These are phyloP conservation scores for Coffea eugenioides DNA, from an alignment of 257 asterid species.

Conservation along the genomic window DNA sequence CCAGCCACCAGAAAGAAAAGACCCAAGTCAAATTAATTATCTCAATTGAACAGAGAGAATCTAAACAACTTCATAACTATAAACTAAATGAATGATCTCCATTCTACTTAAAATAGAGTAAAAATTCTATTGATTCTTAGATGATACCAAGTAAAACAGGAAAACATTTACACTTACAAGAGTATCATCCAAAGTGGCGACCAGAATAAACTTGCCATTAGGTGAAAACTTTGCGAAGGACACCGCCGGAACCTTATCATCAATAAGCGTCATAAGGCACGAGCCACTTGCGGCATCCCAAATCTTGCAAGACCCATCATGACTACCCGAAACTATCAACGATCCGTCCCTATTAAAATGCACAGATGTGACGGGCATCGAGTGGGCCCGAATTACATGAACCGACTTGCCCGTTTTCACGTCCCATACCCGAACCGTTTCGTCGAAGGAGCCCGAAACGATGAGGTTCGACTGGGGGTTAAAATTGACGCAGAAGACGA, in stretches of 20 bases:
- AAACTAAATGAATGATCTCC: neutral
- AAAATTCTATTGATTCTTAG: no score
- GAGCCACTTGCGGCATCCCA: conserved; percentile 71
- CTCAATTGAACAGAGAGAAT: neutral
- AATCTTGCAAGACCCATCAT: conserved; percentile 91
- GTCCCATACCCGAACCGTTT: conserved; percentile 87
- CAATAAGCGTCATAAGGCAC: conserved; percentile 66
- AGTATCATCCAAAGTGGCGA: conserved; percentile 73
- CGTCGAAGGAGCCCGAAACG: conserved; percentile 84
- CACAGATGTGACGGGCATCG: conserved; percentile 81
- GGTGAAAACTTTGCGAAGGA: conserved; percentile 86
- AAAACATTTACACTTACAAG: conserved; percentile 50
- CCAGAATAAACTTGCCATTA: conserved; percentile 85
- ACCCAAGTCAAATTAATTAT: no score
- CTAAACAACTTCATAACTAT: neutral
- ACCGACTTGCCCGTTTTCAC: conserved; percentile 66
- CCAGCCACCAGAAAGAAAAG: neutral
- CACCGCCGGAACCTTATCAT: conserved; percentile 66
- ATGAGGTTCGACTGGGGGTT: conserved; percentile 69
- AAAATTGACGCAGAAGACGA: conserved; percentile 80
- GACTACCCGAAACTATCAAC: conserved; percentile 76
- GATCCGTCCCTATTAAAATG: conserved; percentile 78
- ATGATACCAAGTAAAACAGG: neutral
- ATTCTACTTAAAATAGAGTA: no score
- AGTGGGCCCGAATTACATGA: conserved; percentile 66